Conservation (phyloP, 768 basidiomycete species). For the Gymnopilus dilepis region DNA sequence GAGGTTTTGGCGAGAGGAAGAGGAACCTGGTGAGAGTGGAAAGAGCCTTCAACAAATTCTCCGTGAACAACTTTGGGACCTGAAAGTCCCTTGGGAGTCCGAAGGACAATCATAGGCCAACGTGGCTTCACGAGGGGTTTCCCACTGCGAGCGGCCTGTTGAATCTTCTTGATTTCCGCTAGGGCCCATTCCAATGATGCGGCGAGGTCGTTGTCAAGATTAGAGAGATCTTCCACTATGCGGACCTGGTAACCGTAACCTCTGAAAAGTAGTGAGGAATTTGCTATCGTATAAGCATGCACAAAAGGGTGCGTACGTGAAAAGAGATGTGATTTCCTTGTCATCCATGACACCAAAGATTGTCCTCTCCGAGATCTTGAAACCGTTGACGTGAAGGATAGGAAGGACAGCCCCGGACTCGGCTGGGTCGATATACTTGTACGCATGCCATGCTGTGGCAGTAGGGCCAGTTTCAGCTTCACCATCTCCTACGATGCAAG, state of each 20-base stretch:
- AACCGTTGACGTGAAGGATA: conserved; percentile 86
- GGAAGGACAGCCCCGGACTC: conserved; percentile 93
- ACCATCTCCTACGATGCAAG: conserved; percentile 87
- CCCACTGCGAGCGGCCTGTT: conserved; percentile 76
- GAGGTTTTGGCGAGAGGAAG: conserved; percentile 73
- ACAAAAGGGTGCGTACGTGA: conserved; percentile 53
- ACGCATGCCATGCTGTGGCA: conserved; percentile 82
- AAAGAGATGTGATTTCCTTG: conserved; percentile 76
- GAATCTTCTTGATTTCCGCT: conserved; percentile 75
- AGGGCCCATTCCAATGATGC: conserved; percentile 85
- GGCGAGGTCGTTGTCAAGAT: conserved; percentile 81
- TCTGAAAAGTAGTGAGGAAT: conserved; percentile 35
- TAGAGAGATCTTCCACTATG: conserved; percentile 70
- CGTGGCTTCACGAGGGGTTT: conserved; percentile 86
- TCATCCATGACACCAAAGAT: conserved; percentile 92
- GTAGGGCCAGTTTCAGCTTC: conserved; percentile 86
- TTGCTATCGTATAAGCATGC: not conserved
- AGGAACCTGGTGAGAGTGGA: conserved; percentile 89
- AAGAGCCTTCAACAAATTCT: conserved; percentile 82
- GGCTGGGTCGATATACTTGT: conserved; percentile 89
- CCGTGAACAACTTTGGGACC: conserved; percentile 71
- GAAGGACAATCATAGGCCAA: conserved; percentile 87
- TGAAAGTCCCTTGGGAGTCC: conserved; percentile 84
- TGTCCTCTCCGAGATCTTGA: conserved; percentile 91
- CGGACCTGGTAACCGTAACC: conserved; percentile 91